A percentile compares a stretch with the other conserved stretches of the same genome.
Conservation (phyloP, 257 asterid genomes). For the Lycium barbarum region DNA sequence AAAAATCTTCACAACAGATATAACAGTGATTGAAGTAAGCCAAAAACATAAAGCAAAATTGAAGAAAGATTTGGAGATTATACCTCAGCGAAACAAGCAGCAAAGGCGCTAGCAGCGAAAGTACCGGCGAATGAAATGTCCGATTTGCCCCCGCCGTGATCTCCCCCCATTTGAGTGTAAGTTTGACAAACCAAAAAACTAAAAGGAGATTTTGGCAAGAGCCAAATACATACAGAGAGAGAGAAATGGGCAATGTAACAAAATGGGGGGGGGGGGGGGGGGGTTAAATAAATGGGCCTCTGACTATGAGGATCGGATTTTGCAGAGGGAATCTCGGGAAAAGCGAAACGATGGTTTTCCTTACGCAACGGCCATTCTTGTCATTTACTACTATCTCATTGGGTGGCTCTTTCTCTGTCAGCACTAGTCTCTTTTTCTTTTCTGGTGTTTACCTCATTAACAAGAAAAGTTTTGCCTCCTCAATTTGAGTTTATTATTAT, state of each 20-base stretch:
- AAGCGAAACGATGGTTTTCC: neutral
- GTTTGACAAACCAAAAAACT: neutral
- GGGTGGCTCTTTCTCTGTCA: neutral
- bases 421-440: neutral
- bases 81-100: conserved; percentile 96
- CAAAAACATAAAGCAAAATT: neutral
- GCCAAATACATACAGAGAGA: neutral
- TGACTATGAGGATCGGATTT: neutral
- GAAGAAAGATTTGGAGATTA: neutral
- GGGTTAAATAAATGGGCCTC: no score
- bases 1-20: neutral
- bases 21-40: neutral
- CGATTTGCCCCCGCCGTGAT: conserved; percentile 68
- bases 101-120: conserved; percentile 89
- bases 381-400: neutral
- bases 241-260: neutral
- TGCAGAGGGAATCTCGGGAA: neutral
- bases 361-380: conserved; percentile 5
- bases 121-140: conserved; percentile 87
- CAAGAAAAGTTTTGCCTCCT: no score
- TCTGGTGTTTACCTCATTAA: no score
- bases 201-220: neutral
- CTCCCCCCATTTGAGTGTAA: conserved; percentile 52
- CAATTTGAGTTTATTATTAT: no score
- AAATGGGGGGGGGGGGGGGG: neutral